These are phyloP conservation scores for Penicillium parvum DNA, from an alignment of 495 filamentous ascomycete genomes.

Conservation along the genomic window DNA sequence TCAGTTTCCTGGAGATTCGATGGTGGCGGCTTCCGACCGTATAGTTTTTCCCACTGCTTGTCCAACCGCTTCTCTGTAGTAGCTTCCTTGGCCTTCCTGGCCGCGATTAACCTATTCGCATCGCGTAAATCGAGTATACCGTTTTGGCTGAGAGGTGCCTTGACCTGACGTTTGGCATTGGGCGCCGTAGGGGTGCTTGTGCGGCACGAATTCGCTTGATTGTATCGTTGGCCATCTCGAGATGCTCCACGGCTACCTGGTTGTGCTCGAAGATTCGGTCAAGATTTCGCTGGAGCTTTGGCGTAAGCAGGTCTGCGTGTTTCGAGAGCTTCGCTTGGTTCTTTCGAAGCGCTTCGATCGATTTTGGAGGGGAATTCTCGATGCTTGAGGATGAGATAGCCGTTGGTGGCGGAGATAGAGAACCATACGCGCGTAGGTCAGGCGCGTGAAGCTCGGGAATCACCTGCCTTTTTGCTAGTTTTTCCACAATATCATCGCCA, in stretches of 20 bases:
- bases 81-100: neutral
- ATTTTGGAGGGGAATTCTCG: neutral
- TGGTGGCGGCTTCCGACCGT: neutral
- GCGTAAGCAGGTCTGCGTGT: neutral
- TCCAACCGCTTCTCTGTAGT: neutral
- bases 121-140: neutral
- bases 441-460: neutral
- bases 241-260: too few species aligned
- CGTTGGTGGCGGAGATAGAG: neutral
- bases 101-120: too few species aligned
- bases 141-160: neutral
- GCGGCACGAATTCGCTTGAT: neutral
- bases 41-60: neutral
- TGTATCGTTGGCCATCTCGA: too few species aligned
- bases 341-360: neutral
- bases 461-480: neutral
- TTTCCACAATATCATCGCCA: neutral
- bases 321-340: neutral
- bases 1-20: neutral
- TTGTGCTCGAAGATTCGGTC: too few species aligned
- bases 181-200: neutral
- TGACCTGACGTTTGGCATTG: neutral
- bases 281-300: neutral
- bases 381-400: neutral
- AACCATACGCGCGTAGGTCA: neutral